Conservation (phyloP, 176 grass and related monocot genomes). For the Juncus inflexus region DNA sequence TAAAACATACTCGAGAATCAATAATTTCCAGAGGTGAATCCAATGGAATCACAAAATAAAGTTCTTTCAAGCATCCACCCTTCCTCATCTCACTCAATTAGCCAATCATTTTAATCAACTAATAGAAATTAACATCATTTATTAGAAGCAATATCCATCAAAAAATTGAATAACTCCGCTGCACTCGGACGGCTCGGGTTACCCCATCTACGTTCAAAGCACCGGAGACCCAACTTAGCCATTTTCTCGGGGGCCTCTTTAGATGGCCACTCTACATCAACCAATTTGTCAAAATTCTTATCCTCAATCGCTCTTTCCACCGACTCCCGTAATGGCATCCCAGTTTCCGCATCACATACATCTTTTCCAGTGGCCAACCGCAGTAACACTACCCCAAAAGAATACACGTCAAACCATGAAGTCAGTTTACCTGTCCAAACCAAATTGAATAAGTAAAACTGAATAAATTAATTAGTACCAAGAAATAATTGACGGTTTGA, state of each 20-base stretch:
- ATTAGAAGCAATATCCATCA: constrained; percentile 18
- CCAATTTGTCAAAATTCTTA: constrained; percentile 30
- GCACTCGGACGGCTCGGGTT: constrained; percentile 31
- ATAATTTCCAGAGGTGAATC: too few relatives aligned
- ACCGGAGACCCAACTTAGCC: constrained; percentile 48
- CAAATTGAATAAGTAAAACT: background rate
- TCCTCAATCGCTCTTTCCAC: constrained; percentile 51
- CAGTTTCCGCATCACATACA: background rate
- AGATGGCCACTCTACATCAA: constrained; percentile 40
- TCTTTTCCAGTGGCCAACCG: constrained; percentile 47
- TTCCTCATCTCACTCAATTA: background rate
- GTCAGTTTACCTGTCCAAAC: constrained; percentile 15
- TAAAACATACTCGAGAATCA: too few relatives aligned
- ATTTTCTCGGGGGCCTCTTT: constrained; percentile 48
- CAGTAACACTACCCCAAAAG: constrained; percentile 61
- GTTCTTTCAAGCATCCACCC: background rate
- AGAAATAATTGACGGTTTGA: too few relatives aligned
- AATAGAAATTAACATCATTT: background rate
- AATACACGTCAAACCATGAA: constrained; percentile 49
- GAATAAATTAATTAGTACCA: too few relatives aligned
- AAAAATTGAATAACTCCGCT: constrained; percentile 21
- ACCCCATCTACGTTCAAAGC: constrained; percentile 29
- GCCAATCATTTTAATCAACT: background rate
- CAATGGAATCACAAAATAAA: too few relatives aligned
- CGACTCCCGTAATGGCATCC: constrained; percentile 18